Base-by-base conservation (phyloP, 139 green algal species). In the Chlorella sp. region DNA sequence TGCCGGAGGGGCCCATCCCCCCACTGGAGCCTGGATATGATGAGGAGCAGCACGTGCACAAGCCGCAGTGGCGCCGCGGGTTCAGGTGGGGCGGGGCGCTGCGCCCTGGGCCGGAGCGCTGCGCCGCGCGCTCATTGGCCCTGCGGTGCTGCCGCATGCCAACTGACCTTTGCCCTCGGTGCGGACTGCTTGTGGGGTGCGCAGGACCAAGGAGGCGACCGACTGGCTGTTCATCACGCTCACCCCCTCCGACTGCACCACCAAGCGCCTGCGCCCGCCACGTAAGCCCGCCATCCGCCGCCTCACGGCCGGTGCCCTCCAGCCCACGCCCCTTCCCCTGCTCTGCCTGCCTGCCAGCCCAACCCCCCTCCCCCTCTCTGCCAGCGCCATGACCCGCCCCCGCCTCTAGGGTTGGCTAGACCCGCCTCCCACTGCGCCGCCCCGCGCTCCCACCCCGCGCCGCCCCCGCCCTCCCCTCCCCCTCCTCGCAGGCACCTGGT, bases 1-100 rank as follows among this genome's bases (percentile, higher is more conserved):
- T n/a, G n/a, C n/a, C n/a, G n/a, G n/a, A n/a, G n/a, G n/a, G n/a
- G n/a, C n/a, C n/a, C n/a, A n/a, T n/a, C n/a, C n/a, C n/a, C n/a
- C n/a, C n/a, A n/a, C n/a, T n/a, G n/a, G n/a, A n/a, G n/a, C n/a
- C n/a, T n/a, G n/a, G n/a, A n/a, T n/a, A n/a, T n/a, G n/a, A n/a
- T 19, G 67, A 74, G 67, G 67, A 74, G 67, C 48, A 66, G 53
- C 69, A 75, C 69, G 27, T 38, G 2, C 38, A 55, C n/a, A 75
- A 75, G 53, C 69, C 69, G 53, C 65, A 53, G 12, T 75, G 69
- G 69, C 69, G 69, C 3, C 53, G 69, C 27, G 69, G 69, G 2
- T 75, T 67, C 69, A 74, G 25, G 25, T 27, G 19, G 5, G 25
- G 11, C 61, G 9, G 8, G n/a, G n/a, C n/a, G n/a, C n/a, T n/a